Base-by-base conservation (phyloP, 768 basidiomycete genomes). In the Lentinus brumalis region DNA sequence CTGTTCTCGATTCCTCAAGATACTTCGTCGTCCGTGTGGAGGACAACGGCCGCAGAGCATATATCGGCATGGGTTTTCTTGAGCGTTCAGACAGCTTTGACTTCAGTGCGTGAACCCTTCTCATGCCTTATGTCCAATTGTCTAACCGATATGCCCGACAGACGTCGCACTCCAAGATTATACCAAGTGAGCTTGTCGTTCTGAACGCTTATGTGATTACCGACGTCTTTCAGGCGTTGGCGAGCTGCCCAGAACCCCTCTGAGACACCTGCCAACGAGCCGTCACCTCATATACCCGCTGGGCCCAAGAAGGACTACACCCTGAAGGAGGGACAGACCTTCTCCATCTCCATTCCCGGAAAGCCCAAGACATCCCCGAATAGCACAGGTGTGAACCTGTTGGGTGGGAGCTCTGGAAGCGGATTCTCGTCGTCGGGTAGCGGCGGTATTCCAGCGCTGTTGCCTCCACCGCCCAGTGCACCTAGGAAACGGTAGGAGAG, bases 1-100 rank as follows among this genome's bases (percentile, higher is more conserved):
- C 92, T n/a, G 94, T 96, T 15, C 80, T 97, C 30, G 95, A 98
- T 73, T 96, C 94, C 1, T 96, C 94, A 11, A 86, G 95, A 50
- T 98, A 98, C 72, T 98, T 98, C 70, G 95, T 96, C 15, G 79
- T 97, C 44, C 83, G 93, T 56, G 90, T 97, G 2, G 95, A 97
- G 72, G 94, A 96, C 67, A 80, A 79, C 15, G 93, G 93, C 21
- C 87, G 83, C 73, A 90, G 92, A 71, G 95, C 96, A 1, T 95
- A 93, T 69, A 93, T 98, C 59, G 95, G 95, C 5, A 88, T 97
- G 83, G 95, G 95, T 15, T 98, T 95, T 72, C 83, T 83, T 21
- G 94, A 96, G 71, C 83, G 94, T 26, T 82, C 91, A 8, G 93
- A 94, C 66, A 91, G 92, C 64, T 95, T 95, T 73, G 94, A 94